Base-by-base conservation (phyloP, 2,329 filamentous ascomycete species). In the Diplocarpon mali region DNA sequence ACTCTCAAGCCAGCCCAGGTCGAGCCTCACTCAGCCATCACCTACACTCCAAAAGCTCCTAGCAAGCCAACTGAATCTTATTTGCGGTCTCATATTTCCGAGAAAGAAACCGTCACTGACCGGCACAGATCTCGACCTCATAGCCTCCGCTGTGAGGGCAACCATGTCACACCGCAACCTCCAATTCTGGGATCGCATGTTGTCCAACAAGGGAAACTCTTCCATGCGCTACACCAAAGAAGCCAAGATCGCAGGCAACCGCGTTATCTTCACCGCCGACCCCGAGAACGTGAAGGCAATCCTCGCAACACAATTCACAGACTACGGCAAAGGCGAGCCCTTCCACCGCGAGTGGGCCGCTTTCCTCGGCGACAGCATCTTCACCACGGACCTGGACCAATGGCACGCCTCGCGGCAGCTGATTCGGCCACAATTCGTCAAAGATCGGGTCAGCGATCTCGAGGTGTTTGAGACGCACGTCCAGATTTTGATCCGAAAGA, bases 241-340 rank as follows among this genome's bases (percentile, higher is more conserved):
- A 64, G 62, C 67, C 10, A 29, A 35, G 7, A 52, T 51, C 10
- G 55, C 41, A 13, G 55, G 57, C 13, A 47, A 49, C 5, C 53
- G 57, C 7, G 36, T 49, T 8, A 62, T 93, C 47, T 72, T 92
- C 58, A 95, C 89, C 0, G 75, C 76, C 5, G 87, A 95, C 54
- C 83, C 84, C 0, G 86, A 93, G 58, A 95, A 95, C 60, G 83
- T 94, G 67, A 94, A 95, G 63, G 85, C 89, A 5, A 73, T 95
- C 16, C 70, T 95, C n/a, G 85, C 88, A 0, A 83, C 82, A 1
- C 86, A 95, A 59, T 95, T 95, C 59, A 66, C 67, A 34, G 85
- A 94, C 59, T 95, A 80, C 60, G 89, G 88, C 56, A 88, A 95
- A 61, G 87, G 88, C 6, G 65, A 78, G 50, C 64, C 69, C 16